These are phyloP conservation scores for Rickenella mellea DNA, from an alignment of 768 basidiomycete genomes.

Conservation along the genomic window DNA sequence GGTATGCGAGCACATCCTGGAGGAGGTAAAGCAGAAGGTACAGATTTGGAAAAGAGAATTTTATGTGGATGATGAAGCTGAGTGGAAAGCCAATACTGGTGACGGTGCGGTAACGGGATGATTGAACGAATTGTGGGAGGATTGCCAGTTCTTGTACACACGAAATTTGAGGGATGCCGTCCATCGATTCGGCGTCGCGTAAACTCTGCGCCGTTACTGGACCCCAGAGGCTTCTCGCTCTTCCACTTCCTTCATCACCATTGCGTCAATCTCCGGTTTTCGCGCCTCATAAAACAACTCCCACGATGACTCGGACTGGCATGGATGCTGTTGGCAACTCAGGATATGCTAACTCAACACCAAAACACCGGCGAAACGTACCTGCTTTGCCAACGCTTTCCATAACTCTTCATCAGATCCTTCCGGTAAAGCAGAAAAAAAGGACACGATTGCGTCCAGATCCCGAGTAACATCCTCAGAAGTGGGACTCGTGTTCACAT, in stretches of 20 bases:
- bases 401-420: conserved; percentile 41
- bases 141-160: too few species aligned
- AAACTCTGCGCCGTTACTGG: too few species aligned
- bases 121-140: too few species aligned
- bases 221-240: too few species aligned
- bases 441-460: conserved; percentile 41
- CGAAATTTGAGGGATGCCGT: too few species aligned
- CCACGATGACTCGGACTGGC: conserved; percentile 26
- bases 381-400: conserved; percentile 37
- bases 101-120: too few species aligned
- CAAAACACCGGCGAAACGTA: conserved; percentile 15
- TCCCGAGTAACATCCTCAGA: conserved; percentile 17
- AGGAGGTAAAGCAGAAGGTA: conserved; percentile 71
- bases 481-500: conserved; percentile 2
- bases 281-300: conserved; percentile 41
- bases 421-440: conserved; percentile 43
- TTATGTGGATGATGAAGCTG: conserved; percentile 63
- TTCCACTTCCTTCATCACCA: too few species aligned
- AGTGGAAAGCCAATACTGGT: conserved; percentile 56
- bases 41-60: conserved; percentile 92
- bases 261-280: conserved; percentile 27
- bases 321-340: not conserved
- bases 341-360: not conserved
- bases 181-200: too few species aligned
- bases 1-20: conserved; percentile 76